phyloP scores from a whole-genome alignment of 2,329 filamentous ascomycete genomes.

The Ophiosphaerella herpotricha region DNA sequence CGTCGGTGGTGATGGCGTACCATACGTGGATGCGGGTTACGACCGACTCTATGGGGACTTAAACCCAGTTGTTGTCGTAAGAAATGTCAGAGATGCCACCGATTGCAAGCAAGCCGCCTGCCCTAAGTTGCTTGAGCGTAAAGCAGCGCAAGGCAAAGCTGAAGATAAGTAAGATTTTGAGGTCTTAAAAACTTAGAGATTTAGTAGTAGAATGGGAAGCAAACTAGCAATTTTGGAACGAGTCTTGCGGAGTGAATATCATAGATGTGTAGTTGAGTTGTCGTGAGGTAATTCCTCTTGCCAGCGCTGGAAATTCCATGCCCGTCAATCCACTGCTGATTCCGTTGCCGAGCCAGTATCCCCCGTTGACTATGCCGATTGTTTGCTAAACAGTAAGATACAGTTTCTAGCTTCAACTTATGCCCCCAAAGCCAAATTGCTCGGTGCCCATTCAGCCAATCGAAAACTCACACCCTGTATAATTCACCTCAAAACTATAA shows the following conservation, averaged over 20 bases:
- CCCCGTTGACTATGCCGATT: slow-evolving; percentile 35
- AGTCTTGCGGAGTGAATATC: slow-evolving; percentile 29
- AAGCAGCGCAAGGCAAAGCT: slow-evolving; percentile 30
- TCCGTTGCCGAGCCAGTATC: slow-evolving; percentile 35
- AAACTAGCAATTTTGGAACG: neutral
- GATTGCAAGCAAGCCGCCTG: slow-evolving; percentile 37
- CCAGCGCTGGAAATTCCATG: slow-evolving; percentile 27
- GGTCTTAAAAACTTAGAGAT: slow-evolving; percentile 13
- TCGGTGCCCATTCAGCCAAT: slow-evolving; percentile 26
- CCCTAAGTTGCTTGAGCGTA: slow-evolving; percentile 4
- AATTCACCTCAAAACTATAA: slow-evolving; percentile 23
- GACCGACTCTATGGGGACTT: slow-evolving; percentile 21
- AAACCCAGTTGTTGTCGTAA: slow-evolving; percentile 18
- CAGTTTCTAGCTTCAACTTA: slow-evolving; percentile 10
- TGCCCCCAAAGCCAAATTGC: slow-evolving; percentile 21
- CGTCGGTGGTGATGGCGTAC: slow-evolving; percentile 32
- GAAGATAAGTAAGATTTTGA: slow-evolving; percentile 24
- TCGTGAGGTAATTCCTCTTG: slow-evolving; percentile 7
- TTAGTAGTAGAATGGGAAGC: neutral
- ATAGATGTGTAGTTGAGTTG: slow-evolving; percentile 27
- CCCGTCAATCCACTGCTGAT: slow-evolving; percentile 37
- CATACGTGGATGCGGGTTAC: slow-evolving; percentile 22
- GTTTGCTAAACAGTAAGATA: slow-evolving; percentile 21
- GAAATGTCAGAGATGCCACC: slow-evolving; percentile 31
- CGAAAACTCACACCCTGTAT: slow-evolving; percentile 32